Percentiles rank a stretch among this genome's conserved stretches.
Conservation (phyloP, 2,329 filamentous ascomycete species). For the Grosmannia serpens region DNA sequence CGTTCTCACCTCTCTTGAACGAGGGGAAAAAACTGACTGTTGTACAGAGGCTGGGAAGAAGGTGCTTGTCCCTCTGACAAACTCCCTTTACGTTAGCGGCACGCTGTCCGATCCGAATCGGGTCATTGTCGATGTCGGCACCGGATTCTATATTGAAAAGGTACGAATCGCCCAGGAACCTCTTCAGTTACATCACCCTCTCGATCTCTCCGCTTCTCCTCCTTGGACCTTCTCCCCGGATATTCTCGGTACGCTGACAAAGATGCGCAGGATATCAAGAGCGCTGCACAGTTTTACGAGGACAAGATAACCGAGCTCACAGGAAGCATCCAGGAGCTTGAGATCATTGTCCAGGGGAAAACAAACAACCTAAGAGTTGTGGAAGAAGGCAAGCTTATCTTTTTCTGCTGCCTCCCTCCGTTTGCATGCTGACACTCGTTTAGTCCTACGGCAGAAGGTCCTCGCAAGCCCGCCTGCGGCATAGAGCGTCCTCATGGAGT, state of each 20-base stretch:
- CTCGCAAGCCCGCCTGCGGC: constrained; percentile 12
- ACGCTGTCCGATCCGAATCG: constrained; percentile 61
- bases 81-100: constrained; percentile 87
- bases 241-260: background rate
- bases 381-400: constrained; percentile 58
- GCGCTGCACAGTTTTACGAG: constrained; percentile 45
- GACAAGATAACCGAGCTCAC: constrained; percentile 41
- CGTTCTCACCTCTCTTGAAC: background rate
- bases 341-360: constrained; percentile 54
- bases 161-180: constrained; percentile 25
- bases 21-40: background rate
- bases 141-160: constrained; percentile 93
- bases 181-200: too few species aligned
- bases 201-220: too few species aligned
- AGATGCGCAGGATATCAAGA: constrained; percentile 33
- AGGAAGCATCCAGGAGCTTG: constrained; percentile 43
- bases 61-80: constrained; percentile 88
- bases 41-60: constrained; percentile 25
- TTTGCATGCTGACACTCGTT: background rate
- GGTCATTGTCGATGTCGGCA: constrained; percentile 86
- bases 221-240: background rate
- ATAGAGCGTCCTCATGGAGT: background rate
- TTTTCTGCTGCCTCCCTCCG: background rate
- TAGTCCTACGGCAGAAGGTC: constrained; percentile 28
- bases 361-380: constrained; percentile 74